Evolutionary conservation across 306 rosid genomes (phyloP), one percentile per base, ranked within the genome.

Genomic region (Ormosia semicastrata): DNA sequence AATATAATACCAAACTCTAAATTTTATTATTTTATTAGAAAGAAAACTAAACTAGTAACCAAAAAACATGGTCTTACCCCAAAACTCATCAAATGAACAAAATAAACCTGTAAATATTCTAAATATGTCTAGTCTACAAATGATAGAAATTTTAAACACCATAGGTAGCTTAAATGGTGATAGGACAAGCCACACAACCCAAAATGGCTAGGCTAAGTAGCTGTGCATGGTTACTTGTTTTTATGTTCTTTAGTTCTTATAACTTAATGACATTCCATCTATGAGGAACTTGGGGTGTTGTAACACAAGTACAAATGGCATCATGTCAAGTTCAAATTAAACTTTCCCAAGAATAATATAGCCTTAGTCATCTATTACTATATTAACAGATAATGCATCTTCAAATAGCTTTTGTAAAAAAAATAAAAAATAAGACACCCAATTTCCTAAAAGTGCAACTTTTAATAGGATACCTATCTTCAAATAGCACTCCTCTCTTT

Each of bases 21-120:
- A 69, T 29, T 40, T 50, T 29, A 49, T 37, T 70, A 33, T 43
- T 77, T 71, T 33, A 30, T 54, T 9, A 66, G 50, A 69, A n/a
- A 60, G 58, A 73, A 56, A 80, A 79, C 71, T 12, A 49, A 63
- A 68, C 60, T 13, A 18, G 41, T 15, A 64, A 34, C 34, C 56
- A 72, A 73, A 79, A 84, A 79, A 54, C 66, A 65, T 4, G 43
- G 68, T 58, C 78, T 50, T 64, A 62, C 30, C 30, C 18, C 15
- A 37, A n/a, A 73, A 57, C 52, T 15, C 3, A 11, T 33, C 36
- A 67, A 76, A 76, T 40, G 39, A 46, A 80, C 54, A 71, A 64
- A 81, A 15, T 47, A 62, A 73, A 24, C 30, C 32, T 13, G 36
- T 37, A 65, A 49, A 47, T 63, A 41, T 63, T 67, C 49, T 54